These are phyloP conservation scores for Hysterangium stoloniferum DNA, from an alignment of 768 basidiomycete species.

Conservation along the genomic window DNA sequence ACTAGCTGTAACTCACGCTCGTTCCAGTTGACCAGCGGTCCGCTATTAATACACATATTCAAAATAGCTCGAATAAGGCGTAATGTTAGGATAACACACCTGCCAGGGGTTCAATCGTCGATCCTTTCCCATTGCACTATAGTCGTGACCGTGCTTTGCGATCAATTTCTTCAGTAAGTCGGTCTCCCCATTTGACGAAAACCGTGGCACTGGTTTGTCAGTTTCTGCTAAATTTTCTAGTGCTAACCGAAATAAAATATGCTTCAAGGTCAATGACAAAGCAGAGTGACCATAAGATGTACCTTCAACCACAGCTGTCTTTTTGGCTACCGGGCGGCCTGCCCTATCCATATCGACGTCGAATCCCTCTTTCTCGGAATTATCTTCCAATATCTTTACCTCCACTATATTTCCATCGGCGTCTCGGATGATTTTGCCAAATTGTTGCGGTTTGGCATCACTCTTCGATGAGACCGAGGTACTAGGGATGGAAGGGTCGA, in stretches of 20 bases:
- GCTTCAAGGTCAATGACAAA: neutral
- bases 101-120: slow-evolving; percentile 75
- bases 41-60: slow-evolving; percentile 24
- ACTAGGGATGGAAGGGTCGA: slow-evolving; percentile 10
- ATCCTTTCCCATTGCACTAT: slow-evolving; percentile 73
- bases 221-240: slow-evolving; percentile 55
- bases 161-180: slow-evolving; percentile 61
- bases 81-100: neutral
- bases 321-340: slow-evolving; percentile 13
- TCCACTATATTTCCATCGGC: slow-evolving; percentile 65
- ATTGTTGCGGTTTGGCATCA: slow-evolving; percentile 46
- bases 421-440: slow-evolving; percentile 79
- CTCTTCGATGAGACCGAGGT: slow-evolving; percentile 18
- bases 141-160: slow-evolving; percentile 60
- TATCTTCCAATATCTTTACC: slow-evolving; percentile 51
- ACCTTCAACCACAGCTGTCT: slow-evolving; percentile 38
- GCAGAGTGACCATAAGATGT: slow-evolving; percentile 14
- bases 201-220: slow-evolving; percentile 41
- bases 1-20: slow-evolving; percentile 16
- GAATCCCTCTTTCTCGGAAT: no score
- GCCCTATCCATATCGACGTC: slow-evolving; percentile 22
- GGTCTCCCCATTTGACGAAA: slow-evolving; percentile 62
- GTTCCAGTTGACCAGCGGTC: slow-evolving; percentile 64
- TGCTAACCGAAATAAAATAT: slow-evolving; percentile 31
- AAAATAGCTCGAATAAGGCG: neutral